Evolutionary conservation across 257 asterid species (phyloP), one percentile per base, ranked within the genome.

Genomic region (Forsythia viridissima): DNA sequence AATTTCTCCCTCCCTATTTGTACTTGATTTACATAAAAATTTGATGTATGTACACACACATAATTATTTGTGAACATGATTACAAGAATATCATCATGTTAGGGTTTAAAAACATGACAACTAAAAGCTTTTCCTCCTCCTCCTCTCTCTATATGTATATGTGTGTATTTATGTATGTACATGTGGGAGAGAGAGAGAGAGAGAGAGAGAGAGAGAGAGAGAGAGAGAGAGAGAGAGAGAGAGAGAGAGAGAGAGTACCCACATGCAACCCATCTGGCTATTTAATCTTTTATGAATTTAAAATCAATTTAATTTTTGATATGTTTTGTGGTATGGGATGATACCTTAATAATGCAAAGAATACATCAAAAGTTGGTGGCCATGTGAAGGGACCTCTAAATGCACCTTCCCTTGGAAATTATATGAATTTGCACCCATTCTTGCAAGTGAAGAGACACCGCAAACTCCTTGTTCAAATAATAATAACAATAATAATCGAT

Each of bases 211-310:
- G n/a, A n/a, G n/a, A n/a, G n/a, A n/a, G n/a, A n/a, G n/a, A n/a
- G n/a, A n/a, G n/a, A n/a, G n/a, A n/a, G n/a, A n/a, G n/a, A n/a
- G n/a, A n/a, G n/a, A n/a, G n/a, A n/a, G 34, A 30, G 34, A 30
- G 34, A 30, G 34, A 30, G 34, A 57, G 43, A 36, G 24, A 77
- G 52, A 61, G 73, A 38, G 43, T 36, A 83, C 80, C 87, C 90
- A 90, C 97, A 91, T 91, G 97, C 86, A 86, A 69, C 80, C 87
- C 90, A 88, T 82, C 89, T 84, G 88, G 90, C 82, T 52, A 77
- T 68, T 84, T 77, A 80, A 87, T 82, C 74, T 80, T 80, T 59
- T n/a, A 77, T 52, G 44, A 70, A 42, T 76, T 77, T 70, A 74
- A 84, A 76, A 46, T 71, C 69, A 44, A 8, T 63, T 81, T 68